Conservation (phyloP, 169 alveolate genomes). For the Plasmodium reichenowi region DNA sequence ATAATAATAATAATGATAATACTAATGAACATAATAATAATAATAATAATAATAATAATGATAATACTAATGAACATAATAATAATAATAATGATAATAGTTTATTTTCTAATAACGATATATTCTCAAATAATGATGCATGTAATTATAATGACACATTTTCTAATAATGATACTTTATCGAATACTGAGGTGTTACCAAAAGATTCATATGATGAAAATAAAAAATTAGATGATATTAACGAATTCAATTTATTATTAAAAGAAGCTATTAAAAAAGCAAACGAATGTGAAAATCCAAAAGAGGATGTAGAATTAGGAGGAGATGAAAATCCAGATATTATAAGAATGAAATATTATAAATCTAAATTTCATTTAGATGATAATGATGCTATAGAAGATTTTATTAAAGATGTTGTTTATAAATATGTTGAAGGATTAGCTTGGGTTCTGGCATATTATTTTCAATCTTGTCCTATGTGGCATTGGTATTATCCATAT, state of each 20-base stretch:
- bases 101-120: neutral
- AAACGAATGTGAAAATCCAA: slow-evolving; percentile 61
- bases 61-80: neutral
- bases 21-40: neutral
- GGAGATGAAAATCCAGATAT: slow-evolving; percentile 63
- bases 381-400: slow-evolving; percentile 51
- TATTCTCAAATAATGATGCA: no score
- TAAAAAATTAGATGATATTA: slow-evolving; percentile 31
- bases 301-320: slow-evolving; percentile 74
- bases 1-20: neutral
- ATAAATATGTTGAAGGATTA: slow-evolving; percentile 95
- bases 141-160: neutral
- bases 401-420: slow-evolving; percentile 77
- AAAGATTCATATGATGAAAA: slow-evolving; percentile 5
- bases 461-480: slow-evolving; percentile 95
- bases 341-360: slow-evolving; percentile 55
- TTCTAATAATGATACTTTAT: neutral
- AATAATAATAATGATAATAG: neutral
- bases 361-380: slow-evolving; percentile 64
- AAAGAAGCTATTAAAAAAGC: slow-evolving; percentile 75
- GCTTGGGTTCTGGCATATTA: slow-evolving; percentile 95
- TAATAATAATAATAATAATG: neutral
- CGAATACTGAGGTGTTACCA: neutral
- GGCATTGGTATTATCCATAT: slow-evolving; percentile 99
- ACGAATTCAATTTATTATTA: slow-evolving; percentile 53